Evolutionary conservation across 2,329 filamentous ascomycete genomes (phyloP).

Genomic region (Neodidymelliopsis sp.): DNA sequence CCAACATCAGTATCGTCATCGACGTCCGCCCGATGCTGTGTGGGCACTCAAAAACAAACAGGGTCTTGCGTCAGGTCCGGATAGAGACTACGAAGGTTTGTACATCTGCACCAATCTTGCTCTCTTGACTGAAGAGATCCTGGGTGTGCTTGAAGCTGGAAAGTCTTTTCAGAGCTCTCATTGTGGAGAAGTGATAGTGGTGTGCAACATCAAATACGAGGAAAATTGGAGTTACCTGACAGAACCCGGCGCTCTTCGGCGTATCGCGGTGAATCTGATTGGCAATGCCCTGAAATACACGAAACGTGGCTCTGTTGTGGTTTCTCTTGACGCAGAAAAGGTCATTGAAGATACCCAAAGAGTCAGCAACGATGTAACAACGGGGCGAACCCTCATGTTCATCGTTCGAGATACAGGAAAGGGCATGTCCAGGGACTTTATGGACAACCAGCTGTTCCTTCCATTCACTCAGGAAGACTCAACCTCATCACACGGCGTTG

Average conservation of each 20-base stretch:
- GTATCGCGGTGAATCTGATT: constrained; percentile 31
- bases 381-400: constrained; percentile 31
- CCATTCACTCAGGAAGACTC: constrained; percentile 33
- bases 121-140: constrained; percentile 9
- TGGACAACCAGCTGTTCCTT: constrained; percentile 24
- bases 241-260: constrained; percentile 19
- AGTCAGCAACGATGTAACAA: constrained; percentile 2
- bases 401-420: constrained; percentile 28
- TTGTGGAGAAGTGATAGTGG: constrained; percentile 1
- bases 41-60: constrained; percentile 18
- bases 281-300: constrained; percentile 35
- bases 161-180: neutral
- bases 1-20: constrained; percentile 29
- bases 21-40: constrained; percentile 8
- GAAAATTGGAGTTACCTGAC: constrained; percentile 15
- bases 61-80: constrained; percentile 12
- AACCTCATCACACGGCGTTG: constrained; percentile 23
- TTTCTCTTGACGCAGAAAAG: neutral
- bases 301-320: constrained; percentile 13
- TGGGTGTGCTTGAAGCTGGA: constrained; percentile 10
- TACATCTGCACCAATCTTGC: constrained; percentile 21
- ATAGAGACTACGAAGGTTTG: constrained; percentile 19
- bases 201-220: constrained; percentile 4
- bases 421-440: constrained; percentile 29
- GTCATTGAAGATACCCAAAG: neutral